Conservation (phyloP, 2,329 filamentous ascomycete genomes). For the Phialophora verrucosa region DNA sequence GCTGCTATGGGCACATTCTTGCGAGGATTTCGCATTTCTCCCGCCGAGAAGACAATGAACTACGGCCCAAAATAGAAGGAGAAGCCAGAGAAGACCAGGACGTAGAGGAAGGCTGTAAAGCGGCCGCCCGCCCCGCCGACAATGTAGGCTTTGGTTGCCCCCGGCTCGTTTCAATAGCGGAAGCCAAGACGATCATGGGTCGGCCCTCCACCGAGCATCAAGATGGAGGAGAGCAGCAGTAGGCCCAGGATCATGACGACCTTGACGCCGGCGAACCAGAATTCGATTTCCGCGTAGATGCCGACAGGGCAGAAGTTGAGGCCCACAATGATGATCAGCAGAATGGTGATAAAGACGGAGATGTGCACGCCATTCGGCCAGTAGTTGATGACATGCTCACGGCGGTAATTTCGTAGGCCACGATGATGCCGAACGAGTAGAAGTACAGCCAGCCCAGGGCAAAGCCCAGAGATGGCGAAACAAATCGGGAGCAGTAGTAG, state of each 20-base stretch:
- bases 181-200: conserved; percentile 67
- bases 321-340: conserved; percentile 45
- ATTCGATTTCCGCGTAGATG: conserved; percentile 72
- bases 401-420: conserved; percentile 82
- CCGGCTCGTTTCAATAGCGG: conserved; percentile 68
- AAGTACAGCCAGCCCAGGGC: conserved; percentile 67
- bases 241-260: conserved; percentile 69
- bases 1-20: conserved; percentile 49
- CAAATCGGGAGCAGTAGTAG: conserved; percentile 50
- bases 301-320: conserved; percentile 74
- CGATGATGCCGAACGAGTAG: conserved; percentile 73
- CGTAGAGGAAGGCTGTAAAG: conserved; percentile 47
- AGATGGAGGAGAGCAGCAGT: conserved; percentile 68
- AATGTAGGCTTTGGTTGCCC: conserved; percentile 38
- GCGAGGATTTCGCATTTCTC: conserved; percentile 53
- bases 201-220: conserved; percentile 69
- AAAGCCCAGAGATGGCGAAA: conserved; percentile 56
- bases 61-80: conserved; percentile 57
- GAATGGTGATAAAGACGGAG: conserved; percentile 36
- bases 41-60: conserved; percentile 55
- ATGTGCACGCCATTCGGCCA: conserved; percentile 57
- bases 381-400: conserved; percentile 76
- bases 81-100: conserved; percentile 44
- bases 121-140: not conserved
- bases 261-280: conserved; percentile 67